Evolutionary conservation across 768 basidiomycete genomes (phyloP), one percentile per base, ranked within the genome.

Genomic region (Tephrocybe sp.): DNA sequence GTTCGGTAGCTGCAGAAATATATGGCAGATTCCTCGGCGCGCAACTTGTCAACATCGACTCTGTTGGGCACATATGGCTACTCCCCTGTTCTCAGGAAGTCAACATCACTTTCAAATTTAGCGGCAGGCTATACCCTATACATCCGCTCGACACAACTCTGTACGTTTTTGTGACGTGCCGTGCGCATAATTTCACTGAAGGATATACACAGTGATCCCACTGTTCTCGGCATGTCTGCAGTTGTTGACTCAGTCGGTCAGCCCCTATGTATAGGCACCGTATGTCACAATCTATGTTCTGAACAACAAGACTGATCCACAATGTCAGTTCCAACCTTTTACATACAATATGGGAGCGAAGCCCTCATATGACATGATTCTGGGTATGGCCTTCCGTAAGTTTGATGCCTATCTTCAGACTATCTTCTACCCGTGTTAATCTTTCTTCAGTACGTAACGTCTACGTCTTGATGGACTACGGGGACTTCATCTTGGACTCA

Each of bases 371-470:
- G 86, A 88, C 59, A 76, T 84, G 62, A 77, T 89, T 37, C 70
- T 89, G 37, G 87, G 87, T 47, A 88, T 88, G 84, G 75, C 79
- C 8, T 88, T 87, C 68, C 59, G 82, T 73, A 6, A 85, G 83
- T 86, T 47, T 78, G 82, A 38, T 86, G 86, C 56, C 11, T 9
- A 24, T 24, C 4, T 22, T 13, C 21, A 24, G 22, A 34, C 15
- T 7, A 22, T 12, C 24, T 41, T 24, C 18, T 21, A 13, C 12
- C 9, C 28, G 25, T 15, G 22, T 54, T 25, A 8, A 30, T 35
- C 22, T 30, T 42, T 31, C 27, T 19, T 19, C 57, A 87, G 86
- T 87, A 47, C 80, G 84, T 42, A 89, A 87, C 56, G 74, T 75
- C 9, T 88, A 87, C 60, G 64, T 78, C 12, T 64, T 82, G 32